Evolutionary conservation across 2,329 filamentous ascomycete species (phyloP).

Genomic region (Paracorniculantispora psalliotae): DNA sequence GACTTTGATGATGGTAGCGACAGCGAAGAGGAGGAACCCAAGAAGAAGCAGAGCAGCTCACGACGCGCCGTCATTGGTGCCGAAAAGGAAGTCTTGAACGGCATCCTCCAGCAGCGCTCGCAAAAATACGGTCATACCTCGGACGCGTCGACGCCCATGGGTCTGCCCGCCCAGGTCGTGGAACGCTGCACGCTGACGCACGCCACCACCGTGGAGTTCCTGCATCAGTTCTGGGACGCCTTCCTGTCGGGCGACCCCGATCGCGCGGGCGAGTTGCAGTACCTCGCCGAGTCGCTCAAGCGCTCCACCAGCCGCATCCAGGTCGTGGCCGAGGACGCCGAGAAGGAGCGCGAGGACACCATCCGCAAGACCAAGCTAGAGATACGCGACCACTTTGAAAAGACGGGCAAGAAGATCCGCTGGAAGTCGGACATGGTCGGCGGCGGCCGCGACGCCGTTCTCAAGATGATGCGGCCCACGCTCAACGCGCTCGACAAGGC

Average conservation of each 20-base stretch:
- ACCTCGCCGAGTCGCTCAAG: slow-evolving; percentile 75
- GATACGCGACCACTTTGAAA: slow-evolving; percentile 63
- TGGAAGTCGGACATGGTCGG: slow-evolving; percentile 64
- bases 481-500: slow-evolving; percentile 66
- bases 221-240: slow-evolving; percentile 95
- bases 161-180: slow-evolving; percentile 48
- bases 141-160: slow-evolving; percentile 50
- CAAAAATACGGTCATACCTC: slow-evolving; percentile 50
- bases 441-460: slow-evolving; percentile 72
- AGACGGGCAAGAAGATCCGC: slow-evolving; percentile 67
- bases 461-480: slow-evolving; percentile 70
- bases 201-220: slow-evolving; percentile 88
- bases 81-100: slow-evolving; percentile 60
- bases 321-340: slow-evolving; percentile 74
- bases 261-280: slow-evolving; percentile 73
- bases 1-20: slow-evolving; percentile 67
- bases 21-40: slow-evolving; percentile 55
- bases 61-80: slow-evolving; percentile 60
- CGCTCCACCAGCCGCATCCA: slow-evolving; percentile 74
- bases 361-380: slow-evolving; percentile 64
- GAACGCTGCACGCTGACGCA: slow-evolving; percentile 66
- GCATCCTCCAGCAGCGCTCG: slow-evolving; percentile 56
- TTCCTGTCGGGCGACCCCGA: slow-evolving; percentile 85
- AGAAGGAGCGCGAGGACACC: slow-evolving; percentile 63
- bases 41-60: slow-evolving; percentile 60